phyloP scores from a whole-genome alignment of 2,329 filamentous ascomycete genomes.

The Annulohypoxylon truncatum region DNA sequence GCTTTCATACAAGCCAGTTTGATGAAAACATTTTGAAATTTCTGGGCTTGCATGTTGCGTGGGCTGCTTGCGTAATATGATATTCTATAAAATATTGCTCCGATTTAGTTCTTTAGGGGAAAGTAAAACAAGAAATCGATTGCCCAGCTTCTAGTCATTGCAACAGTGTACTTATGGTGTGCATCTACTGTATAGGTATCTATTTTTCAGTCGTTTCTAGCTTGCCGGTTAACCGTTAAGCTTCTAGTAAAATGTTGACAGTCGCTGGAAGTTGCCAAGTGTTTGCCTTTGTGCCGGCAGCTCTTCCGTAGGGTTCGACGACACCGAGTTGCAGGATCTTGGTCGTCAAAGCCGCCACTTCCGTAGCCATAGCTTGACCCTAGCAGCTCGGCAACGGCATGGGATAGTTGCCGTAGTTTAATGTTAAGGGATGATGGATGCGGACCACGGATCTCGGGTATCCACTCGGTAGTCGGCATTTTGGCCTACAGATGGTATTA shows the following conservation, averaged over 20 bases:
- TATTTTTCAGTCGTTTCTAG: background rate
- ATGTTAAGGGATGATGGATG: constrained; percentile 1
- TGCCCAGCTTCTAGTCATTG: background rate
- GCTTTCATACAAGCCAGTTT: background rate
- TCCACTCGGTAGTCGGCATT: constrained; percentile 38
- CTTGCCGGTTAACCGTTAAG: background rate
- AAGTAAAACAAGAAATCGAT: background rate
- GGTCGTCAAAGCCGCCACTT: constrained; percentile 4
- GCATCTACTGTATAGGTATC: background rate
- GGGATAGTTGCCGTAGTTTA: constrained; percentile 4
- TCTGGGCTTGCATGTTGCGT: background rate
- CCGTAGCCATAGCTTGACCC: background rate
- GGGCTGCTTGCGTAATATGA: too few species aligned
- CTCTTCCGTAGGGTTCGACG: background rate
- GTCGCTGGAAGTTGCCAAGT: background rate
- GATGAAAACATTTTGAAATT: background rate
- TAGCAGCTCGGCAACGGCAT: constrained; percentile 18
- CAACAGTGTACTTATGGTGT: too few species aligned
- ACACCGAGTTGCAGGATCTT: constrained; percentile 1
- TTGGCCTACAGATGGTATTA: constrained; percentile 9
- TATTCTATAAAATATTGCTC: background rate
- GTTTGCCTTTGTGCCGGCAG: background rate
- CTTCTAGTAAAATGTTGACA: background rate
- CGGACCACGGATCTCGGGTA: constrained; percentile 37
- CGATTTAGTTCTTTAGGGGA: background rate